phyloP scores from a whole-genome alignment of 2,329 filamentous ascomycete genomes.

The Arthrobotrys iridis region DNA sequence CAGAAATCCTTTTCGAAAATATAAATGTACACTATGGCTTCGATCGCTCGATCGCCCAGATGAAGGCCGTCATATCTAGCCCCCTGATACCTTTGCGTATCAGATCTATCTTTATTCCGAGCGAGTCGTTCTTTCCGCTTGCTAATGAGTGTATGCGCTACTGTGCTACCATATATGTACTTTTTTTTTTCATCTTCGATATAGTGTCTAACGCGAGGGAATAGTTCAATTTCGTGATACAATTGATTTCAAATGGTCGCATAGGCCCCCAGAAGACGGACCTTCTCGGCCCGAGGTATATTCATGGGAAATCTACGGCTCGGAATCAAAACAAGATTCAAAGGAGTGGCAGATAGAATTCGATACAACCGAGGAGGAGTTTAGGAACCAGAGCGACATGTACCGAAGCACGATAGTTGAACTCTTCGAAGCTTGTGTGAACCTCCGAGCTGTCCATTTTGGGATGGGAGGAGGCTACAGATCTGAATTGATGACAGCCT shows the following conservation, averaged over 20 bases:
- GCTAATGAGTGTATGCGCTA: slow-evolving; percentile 21
- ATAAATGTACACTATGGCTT: slow-evolving; percentile 31
- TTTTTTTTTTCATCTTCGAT: neutral
- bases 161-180: neutral
- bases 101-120: slow-evolving; percentile 6
- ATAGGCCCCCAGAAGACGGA: neutral
- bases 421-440: slow-evolving; percentile 3
- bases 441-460: slow-evolving; percentile 22
- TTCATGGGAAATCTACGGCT: neutral
- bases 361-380: neutral
- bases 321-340: slow-evolving; percentile 3
- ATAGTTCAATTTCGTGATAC: slow-evolving; percentile 1
- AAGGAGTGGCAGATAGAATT: neutral
- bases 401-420: neutral
- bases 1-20: neutral
- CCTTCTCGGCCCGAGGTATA: neutral
- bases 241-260: slow-evolving; percentile 25
- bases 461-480: slow-evolving; percentile 8
- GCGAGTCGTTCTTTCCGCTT: slow-evolving; percentile 28
- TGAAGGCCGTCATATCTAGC: neutral
- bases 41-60: slow-evolving; percentile 6
- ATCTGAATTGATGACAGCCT: slow-evolving; percentile 2
- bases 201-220: neutral
- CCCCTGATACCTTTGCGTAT: neutral
- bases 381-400: neutral